Base-by-base conservation (phyloP, 2,329 filamentous ascomycete genomes). In the Ophiostoma angusticollis region DNA sequence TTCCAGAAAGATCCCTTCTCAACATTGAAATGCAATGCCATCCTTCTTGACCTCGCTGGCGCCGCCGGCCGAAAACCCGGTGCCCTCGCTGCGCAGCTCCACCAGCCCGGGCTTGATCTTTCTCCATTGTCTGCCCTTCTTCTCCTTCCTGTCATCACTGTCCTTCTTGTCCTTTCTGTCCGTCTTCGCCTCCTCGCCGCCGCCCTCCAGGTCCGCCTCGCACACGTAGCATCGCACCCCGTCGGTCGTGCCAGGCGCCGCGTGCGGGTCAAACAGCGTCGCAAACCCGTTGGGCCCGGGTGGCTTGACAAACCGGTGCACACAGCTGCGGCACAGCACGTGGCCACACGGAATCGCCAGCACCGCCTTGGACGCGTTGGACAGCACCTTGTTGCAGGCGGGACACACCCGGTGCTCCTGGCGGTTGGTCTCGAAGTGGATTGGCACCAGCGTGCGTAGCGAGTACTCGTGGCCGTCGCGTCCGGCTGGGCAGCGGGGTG, bases 341-440 rank as follows among this genome's bases (percentile, higher is more conserved):
- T 98, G 89, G 0, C 89, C 89, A 52, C 89, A 98, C 0, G 84
- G 83, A 55, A 84, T 87, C 2, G 84, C 78, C 37, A 95, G 65
- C 56, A 87, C 74, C 1, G 87, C 84, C 54, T 81, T 84, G 4
- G 83, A 82, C 3, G 82, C 72, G 54, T 96, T 96, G 33, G 74
- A 81, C 11, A 96, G 67, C 1, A 65, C 70, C 59, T 93, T 94
- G 48, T 81, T 77, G 60, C 89, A 98, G 32, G 81, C 80, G 0
- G 91, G 91, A 57, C 89, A 98, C 35, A 80, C 52, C 45, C 61
- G 59, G 38, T 54, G 57, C 16, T 21, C 39, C 22, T 25, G 18
- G n/a, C 14, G 31, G 34, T 44, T 39, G 21, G 60, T 62, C 3
- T 74, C 76, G 54, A 96, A 96, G 19, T 78, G 65, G 19, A 95